Evolutionary conservation across 1,284 basidiomycete species (phyloP).

Genomic region (Sporisorium reilianum): DNA sequence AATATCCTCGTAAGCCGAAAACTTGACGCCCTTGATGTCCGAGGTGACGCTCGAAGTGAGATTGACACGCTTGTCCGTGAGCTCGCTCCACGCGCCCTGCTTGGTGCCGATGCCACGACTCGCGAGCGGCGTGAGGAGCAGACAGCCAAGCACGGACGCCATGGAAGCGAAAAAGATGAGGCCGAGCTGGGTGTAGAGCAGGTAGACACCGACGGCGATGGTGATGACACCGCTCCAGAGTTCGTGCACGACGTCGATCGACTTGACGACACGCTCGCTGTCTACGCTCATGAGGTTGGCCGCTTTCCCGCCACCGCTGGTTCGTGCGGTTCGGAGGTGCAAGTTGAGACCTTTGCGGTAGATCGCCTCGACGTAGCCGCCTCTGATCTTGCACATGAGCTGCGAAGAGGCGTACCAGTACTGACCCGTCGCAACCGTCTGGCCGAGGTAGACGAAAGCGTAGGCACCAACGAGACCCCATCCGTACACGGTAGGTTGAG

Average conservation of each 20-base stretch:
- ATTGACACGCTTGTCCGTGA: conserved; percentile 58
- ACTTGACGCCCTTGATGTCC: conserved; percentile 64
- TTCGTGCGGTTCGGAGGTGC: conserved; percentile 53
- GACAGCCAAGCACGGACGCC: conserved; percentile 39
- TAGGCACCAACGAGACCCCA: conserved; percentile 65
- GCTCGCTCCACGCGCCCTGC: conserved; percentile 53
- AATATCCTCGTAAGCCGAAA: conserved; percentile 59
- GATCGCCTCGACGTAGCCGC: conserved; percentile 57
- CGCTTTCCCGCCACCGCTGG: conserved; percentile 53
- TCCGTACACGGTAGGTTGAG: conserved; percentile 53
- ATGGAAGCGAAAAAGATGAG: conserved; percentile 57
- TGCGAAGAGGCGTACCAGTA: conserved; percentile 52
- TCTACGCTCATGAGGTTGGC: conserved; percentile 66
- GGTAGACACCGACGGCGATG: conserved; percentile 53
- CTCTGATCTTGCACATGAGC: conserved; percentile 53
- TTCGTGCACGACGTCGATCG: conserved; percentile 42
- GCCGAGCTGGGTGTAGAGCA: conserved; percentile 56
- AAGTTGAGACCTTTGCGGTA: conserved; percentile 61
- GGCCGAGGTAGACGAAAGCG: conserved; percentile 55
- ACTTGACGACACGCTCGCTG: conserved; percentile 57
- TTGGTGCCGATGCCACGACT: conserved; percentile 44
- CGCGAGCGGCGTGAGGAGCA: conserved; percentile 46
- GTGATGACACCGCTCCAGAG: conserved; percentile 58
- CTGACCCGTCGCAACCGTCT: conserved; percentile 50
- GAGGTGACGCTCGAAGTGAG: conserved; percentile 46